Conservation (phyloP, 225 moss, liverwort and hornwort species). For the Marchantia paleacea region DNA sequence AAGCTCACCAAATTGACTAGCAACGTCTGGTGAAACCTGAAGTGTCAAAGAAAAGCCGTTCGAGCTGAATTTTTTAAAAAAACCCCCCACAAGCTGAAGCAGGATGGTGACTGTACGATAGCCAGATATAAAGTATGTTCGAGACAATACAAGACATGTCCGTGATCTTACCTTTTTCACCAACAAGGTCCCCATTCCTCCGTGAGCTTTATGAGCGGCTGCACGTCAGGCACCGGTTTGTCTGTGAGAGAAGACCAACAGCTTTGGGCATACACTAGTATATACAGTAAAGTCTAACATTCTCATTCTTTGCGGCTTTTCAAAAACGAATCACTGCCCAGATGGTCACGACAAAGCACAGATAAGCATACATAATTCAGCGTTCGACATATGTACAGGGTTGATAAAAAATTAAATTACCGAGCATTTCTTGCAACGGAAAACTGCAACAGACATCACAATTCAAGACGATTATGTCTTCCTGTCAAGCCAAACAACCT, state of each 20-base stretch:
- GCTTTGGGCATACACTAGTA: background rate
- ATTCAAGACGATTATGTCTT: slow-evolving; percentile 91
- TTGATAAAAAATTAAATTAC: slow-evolving; percentile 39
- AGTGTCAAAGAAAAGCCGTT: slow-evolving; percentile 1
- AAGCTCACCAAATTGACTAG: slow-evolving; percentile 96
- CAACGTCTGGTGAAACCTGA: slow-evolving; percentile 88
- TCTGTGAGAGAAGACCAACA: background rate
- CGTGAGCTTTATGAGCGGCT: slow-evolving; percentile 84
- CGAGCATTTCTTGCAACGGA: slow-evolving; percentile 86
- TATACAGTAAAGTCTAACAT: background rate
- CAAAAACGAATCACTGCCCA: background rate
- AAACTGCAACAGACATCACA: slow-evolving; percentile 99
- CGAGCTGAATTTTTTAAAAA: background rate
- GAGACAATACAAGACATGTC: background rate
- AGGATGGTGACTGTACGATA: background rate
- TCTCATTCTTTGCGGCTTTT: background rate
- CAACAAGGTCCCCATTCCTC: slow-evolving; percentile 83
- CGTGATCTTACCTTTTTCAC: slow-evolving; percentile 69
- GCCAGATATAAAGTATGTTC: background rate
- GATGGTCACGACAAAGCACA: background rate
- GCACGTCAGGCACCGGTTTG: slow-evolving; percentile 18
- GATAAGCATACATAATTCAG: background rate
- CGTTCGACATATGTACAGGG: background rate
- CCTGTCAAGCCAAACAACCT: slow-evolving; percentile 47
- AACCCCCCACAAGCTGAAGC: background rate